Evolutionary conservation across 2,329 filamentous ascomycete species (phyloP).

Genomic region (Aspergillus ibericus): DNA sequence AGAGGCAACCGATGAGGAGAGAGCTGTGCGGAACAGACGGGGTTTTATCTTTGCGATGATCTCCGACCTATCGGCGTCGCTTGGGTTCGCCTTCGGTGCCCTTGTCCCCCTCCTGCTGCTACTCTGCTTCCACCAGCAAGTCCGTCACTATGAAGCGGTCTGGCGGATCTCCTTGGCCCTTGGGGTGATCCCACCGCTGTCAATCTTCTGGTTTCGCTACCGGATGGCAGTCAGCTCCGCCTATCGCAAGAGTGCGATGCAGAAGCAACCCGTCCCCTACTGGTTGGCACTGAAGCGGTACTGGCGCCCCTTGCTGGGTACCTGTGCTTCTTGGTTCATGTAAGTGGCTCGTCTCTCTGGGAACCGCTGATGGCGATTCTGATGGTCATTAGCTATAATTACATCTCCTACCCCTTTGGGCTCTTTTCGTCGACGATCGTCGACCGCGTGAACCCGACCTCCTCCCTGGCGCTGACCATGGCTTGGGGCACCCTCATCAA

Average conservation of each 20-base stretch:
- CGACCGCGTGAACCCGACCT: constrained; percentile 42
- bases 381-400: constrained; percentile 44
- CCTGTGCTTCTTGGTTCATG: constrained; percentile 51
- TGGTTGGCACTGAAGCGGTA: constrained; percentile 52
- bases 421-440: constrained; percentile 58
- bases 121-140: constrained; percentile 49
- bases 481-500: constrained; percentile 53
- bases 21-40: constrained; percentile 46
- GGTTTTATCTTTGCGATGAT: constrained; percentile 61
- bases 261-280: constrained; percentile 50
- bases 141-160: constrained; percentile 44
- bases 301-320: constrained; percentile 51
- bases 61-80: constrained; percentile 50
- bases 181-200: constrained; percentile 52
- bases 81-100: constrained; percentile 54
- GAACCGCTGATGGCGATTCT: background rate
- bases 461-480: constrained; percentile 43
- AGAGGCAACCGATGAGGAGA: constrained; percentile 56
- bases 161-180: constrained; percentile 55
- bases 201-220: constrained; percentile 56
- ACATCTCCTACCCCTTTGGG: constrained; percentile 56
- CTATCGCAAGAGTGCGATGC: constrained; percentile 50
- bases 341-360: background rate
- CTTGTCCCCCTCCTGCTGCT: constrained; percentile 54
- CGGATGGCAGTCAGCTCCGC: constrained; percentile 54